Conservation (phyloP, 1,139 yeast genomes). For the Protomyces inundatus region DNA sequence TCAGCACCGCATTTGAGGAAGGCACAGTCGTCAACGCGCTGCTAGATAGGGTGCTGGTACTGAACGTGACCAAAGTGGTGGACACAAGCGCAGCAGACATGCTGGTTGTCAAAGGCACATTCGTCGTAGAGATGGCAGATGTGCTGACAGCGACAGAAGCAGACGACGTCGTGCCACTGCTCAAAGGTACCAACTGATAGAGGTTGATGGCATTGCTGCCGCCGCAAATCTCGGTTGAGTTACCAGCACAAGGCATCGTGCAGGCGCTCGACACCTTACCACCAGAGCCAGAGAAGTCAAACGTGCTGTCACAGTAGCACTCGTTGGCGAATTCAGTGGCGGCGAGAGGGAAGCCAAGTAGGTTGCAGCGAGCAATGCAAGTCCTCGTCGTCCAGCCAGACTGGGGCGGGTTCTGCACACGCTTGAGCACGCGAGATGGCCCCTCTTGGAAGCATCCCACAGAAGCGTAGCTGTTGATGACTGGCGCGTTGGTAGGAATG, state of each 20-base stretch:
- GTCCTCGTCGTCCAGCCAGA: not conserved
- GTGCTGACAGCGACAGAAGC: not conserved
- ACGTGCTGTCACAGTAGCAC: not conserved
- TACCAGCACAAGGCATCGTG: conserved; percentile 4
- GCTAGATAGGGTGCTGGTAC: not conserved
- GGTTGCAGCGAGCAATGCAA: not conserved
- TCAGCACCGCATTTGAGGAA: not conserved
- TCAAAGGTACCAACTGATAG: not conserved
- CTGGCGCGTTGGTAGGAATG: not conserved
- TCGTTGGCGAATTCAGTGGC: conserved; percentile 1
- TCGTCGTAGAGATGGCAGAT: not conserved
- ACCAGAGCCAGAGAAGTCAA: not conserved
- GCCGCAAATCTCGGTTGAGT: conserved; percentile 1
- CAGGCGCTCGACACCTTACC: not conserved
- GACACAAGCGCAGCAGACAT: not conserved
- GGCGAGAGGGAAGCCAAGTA: not conserved
- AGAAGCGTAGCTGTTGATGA: not conserved
- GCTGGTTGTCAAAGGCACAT: not conserved
- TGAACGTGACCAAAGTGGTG: not conserved
- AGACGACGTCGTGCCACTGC: not conserved
- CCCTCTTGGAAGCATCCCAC: not conserved
- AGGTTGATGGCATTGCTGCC: not conserved
- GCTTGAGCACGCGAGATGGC: not conserved
- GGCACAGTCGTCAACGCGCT: not conserved
- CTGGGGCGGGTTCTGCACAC: not conserved